phyloP scores from a whole-genome alignment of 768 basidiomycete genomes.

The Psilocybe sp. region DNA sequence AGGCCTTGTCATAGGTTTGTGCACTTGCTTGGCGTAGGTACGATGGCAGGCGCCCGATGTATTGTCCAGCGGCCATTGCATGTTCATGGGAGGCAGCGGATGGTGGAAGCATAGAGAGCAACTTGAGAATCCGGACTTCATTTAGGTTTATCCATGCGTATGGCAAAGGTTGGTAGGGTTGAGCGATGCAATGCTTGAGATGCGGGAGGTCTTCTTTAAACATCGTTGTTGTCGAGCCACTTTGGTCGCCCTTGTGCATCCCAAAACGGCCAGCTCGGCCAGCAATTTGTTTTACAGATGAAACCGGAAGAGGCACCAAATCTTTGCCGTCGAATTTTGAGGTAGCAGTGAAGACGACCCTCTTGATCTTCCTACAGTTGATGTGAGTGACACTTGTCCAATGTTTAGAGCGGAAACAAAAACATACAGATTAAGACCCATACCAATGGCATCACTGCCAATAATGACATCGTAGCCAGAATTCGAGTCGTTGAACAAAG shows the following conservation, averaged over 20 bases:
- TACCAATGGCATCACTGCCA: conserved; percentile 93
- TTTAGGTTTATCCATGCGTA: conserved; percentile 45
- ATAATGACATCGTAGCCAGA: conserved; percentile 89
- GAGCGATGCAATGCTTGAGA: conserved; percentile 52
- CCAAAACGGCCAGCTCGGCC: conserved; percentile 92
- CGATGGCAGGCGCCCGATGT: conserved; percentile 43
- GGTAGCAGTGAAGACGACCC: conserved; percentile 74
- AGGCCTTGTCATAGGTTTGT: conserved; percentile 21
- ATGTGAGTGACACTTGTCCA: background rate
- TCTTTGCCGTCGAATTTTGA: conserved; percentile 59
- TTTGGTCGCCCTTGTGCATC: conserved; percentile 45
- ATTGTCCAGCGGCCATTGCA: conserved; percentile 47
- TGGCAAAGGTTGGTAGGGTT: conserved; percentile 46
- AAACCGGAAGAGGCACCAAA: conserved; percentile 51
- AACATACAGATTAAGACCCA: conserved; percentile 94
- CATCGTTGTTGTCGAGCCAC: conserved; percentile 78
- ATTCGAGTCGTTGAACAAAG: conserved; percentile 81
- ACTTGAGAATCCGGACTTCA: conserved; percentile 7
- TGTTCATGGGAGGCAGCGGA: conserved; percentile 28
- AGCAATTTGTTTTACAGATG: conserved; percentile 91
- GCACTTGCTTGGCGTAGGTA: conserved; percentile 34
- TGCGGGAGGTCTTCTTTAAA: conserved; percentile 55
- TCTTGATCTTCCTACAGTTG: conserved; percentile 79
- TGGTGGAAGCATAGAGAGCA: conserved; percentile 40
- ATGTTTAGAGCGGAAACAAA: background rate